These are phyloP conservation scores for Cercospora sp. DNA, from an alignment of 2,329 filamentous ascomycete species.

Conservation along the genomic window DNA sequence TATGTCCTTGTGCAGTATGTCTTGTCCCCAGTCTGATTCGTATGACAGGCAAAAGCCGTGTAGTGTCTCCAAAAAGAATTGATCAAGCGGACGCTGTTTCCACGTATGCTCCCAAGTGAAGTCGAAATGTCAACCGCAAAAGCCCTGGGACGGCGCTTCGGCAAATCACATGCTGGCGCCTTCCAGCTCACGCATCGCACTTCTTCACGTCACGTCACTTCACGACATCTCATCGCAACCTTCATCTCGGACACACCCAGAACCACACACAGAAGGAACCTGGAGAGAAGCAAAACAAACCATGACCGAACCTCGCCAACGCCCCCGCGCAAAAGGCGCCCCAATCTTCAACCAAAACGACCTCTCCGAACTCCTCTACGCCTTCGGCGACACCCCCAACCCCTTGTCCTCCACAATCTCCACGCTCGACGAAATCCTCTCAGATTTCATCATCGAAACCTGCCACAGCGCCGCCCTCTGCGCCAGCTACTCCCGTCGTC, in stretches of 20 bases:
- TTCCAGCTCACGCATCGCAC: neutral
- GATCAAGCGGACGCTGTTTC: slow-evolving; percentile 8
- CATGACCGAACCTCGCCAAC: slow-evolving; percentile 53
- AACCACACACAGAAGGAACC: no score
- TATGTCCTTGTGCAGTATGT: neutral
- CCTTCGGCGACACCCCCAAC: slow-evolving; percentile 71
- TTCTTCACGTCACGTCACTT: neutral
- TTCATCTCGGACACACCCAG: no score
- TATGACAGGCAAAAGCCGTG: neutral
- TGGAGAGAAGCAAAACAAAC: neutral
- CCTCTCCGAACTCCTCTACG: slow-evolving; percentile 65
- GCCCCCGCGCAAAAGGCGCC: slow-evolving; percentile 49
- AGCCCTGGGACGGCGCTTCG: slow-evolving; percentile 4
- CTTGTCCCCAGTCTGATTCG: neutral
- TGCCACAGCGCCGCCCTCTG: slow-evolving; percentile 85
- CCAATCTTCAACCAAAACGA: slow-evolving; percentile 42
- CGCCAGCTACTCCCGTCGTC: slow-evolving; percentile 81
- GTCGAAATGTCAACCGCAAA: slow-evolving; percentile 7
- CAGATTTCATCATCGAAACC: slow-evolving; percentile 92
- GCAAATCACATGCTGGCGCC: slow-evolving; percentile 11
- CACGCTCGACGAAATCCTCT: slow-evolving; percentile 90
- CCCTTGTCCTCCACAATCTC: slow-evolving; percentile 82
- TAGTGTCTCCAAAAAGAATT: neutral
- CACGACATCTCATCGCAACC: neutral
- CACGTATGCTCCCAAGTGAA: slow-evolving; percentile 11